Conservation (phyloP, 768 basidiomycete species). For the Daedalea quercina region DNA sequence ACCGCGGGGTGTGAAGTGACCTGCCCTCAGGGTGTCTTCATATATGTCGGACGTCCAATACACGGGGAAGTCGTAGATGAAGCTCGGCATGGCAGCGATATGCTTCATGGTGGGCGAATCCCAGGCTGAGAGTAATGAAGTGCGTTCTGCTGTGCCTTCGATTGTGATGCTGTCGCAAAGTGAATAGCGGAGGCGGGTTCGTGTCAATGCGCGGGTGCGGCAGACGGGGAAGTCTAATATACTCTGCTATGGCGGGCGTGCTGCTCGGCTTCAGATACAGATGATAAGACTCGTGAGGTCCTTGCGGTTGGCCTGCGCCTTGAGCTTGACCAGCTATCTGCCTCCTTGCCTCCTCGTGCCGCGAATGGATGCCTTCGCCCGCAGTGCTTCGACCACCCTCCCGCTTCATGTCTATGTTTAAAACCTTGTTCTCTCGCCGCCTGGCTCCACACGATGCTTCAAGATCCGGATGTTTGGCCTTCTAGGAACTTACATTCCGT, state of each 20-base stretch:
- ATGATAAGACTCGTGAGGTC: constrained; percentile 1
- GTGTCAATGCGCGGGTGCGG: neutral
- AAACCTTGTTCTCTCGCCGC: neutral
- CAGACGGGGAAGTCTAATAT: neutral
- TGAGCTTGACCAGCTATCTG: constrained; percentile 6
- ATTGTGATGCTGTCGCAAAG: too few species aligned
- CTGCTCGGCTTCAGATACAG: too few species aligned
- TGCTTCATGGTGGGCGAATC: constrained; percentile 6
- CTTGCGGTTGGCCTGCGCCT: constrained; percentile 3
- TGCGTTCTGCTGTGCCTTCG: neutral
- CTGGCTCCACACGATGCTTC: neutral
- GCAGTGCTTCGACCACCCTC: neutral
- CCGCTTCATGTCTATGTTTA: neutral
- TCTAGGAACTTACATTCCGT: too few species aligned
- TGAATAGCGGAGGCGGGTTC: neutral
- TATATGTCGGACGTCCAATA: neutral
- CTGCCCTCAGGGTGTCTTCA: too few species aligned
- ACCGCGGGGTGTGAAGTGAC: too few species aligned
- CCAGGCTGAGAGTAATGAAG: neutral
- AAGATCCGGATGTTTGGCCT: too few species aligned
- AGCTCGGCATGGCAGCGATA: constrained; percentile 6
- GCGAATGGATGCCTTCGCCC: constrained; percentile 10
- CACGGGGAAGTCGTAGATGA: neutral
- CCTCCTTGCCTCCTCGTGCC: constrained; percentile 23
- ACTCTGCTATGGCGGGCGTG: neutral